Evolutionary conservation across 768 basidiomycete species (phyloP).

Genomic region (Tulasnella sp.): DNA sequence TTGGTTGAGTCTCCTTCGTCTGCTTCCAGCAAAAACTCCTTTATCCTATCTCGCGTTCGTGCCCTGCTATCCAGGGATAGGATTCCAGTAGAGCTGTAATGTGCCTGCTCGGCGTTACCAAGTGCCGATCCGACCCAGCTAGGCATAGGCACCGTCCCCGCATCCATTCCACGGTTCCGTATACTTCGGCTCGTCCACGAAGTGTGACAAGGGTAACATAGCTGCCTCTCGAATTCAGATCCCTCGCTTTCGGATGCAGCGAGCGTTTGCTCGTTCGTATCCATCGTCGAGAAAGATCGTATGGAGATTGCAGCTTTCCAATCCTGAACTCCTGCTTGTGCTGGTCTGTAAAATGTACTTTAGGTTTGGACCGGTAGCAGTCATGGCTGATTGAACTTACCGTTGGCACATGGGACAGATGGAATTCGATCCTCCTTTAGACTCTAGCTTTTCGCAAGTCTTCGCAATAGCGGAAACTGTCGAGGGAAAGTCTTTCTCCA

Average conservation of each 20-base stretch:
- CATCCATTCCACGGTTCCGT: neutral
- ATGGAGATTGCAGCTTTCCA: constrained; percentile 70
- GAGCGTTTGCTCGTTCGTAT: constrained; percentile 28
- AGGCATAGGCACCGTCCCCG: neutral
- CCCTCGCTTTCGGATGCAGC: constrained; percentile 38
- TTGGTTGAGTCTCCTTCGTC: neutral
- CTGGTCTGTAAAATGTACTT: constrained; percentile 45
- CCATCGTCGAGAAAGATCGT: constrained; percentile 50
- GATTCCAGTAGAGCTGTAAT: neutral
- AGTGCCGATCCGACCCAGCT: neutral
- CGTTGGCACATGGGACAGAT: constrained; percentile 63
- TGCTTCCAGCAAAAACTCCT: constrained; percentile 30
- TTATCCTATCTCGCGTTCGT: constrained; percentile 25
- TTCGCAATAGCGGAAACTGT: constrained; percentile 80
- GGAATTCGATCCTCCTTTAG: constrained; percentile 51
- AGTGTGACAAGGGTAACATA: constrained; percentile 64
- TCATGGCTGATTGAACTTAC: constrained; percentile 38
- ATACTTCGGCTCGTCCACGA: constrained; percentile 50
- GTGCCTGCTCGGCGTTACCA: neutral
- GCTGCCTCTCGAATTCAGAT: constrained; percentile 31
- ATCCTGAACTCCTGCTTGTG: constrained; percentile 58
- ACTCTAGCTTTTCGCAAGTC: constrained; percentile 71
- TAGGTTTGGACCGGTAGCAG: neutral
- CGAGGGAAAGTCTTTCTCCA: constrained; percentile 80
- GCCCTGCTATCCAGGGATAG: neutral